A percentile compares a stretch with the other conserved stretches of the same genome.
These are phyloP conservation scores for Magnolia kwangsiensis DNA, from an alignment of 164 flowering plant species.

Conservation along the genomic window DNA sequence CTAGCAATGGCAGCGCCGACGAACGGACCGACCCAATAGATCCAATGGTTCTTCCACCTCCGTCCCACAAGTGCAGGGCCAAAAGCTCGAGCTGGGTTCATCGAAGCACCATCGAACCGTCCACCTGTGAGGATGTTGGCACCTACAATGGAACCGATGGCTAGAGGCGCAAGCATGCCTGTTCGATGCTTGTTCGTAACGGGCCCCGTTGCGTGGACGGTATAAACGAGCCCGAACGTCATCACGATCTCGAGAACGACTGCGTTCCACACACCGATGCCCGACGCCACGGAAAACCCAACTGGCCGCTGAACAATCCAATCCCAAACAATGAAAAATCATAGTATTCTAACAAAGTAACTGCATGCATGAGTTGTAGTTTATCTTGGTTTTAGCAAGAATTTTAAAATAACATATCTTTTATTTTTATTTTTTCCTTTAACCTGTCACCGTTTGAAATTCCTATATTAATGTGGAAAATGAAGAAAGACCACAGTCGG, in stretches of 20 bases:
- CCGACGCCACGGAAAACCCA: slow-evolving; percentile 43
- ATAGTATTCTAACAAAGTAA: no score
- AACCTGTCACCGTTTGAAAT: no score
- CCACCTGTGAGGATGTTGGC: slow-evolving; percentile 75
- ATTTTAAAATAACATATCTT: no score
- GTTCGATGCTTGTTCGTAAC: slow-evolving; percentile 63
- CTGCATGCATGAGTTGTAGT: no score
- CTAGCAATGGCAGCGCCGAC: slow-evolving; percentile 77
- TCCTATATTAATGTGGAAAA: no score
- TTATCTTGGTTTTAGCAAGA: no score
- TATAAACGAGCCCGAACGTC: slow-evolving; percentile 78
- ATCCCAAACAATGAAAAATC: no score
- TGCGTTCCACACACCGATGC: slow-evolving; percentile 53
- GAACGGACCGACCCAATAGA: slow-evolving; percentile 81
- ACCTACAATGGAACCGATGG: slow-evolving; percentile 73
- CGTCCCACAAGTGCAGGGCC: slow-evolving; percentile 76
- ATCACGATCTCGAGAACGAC: slow-evolving; percentile 70
- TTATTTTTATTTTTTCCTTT: no score
- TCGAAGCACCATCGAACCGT: slow-evolving; percentile 68
- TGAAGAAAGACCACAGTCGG: no score
- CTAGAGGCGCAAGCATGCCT: slow-evolving; percentile 68
- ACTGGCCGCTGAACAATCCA: slow-evolving; percentile 3
- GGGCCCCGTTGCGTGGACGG: slow-evolving; percentile 66
- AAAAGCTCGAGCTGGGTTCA: slow-evolving; percentile 78
- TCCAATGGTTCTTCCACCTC: slow-evolving; percentile 69